These are phyloP conservation scores for Penicillium robsamsonii DNA, from an alignment of 495 filamentous ascomycete genomes.

Conservation along the genomic window DNA sequence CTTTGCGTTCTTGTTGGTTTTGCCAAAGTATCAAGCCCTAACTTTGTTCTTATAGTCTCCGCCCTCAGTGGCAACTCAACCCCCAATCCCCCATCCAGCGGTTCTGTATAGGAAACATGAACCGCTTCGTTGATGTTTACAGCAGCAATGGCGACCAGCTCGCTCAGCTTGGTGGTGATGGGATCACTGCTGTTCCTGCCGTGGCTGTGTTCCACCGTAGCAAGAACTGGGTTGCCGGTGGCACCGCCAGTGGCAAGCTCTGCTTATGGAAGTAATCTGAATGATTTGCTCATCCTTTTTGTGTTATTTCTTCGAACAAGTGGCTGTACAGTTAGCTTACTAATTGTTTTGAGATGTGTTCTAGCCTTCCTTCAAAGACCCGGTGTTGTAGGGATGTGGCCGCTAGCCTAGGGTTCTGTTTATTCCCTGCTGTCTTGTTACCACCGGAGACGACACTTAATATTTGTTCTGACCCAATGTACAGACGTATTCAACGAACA, in stretches of 20 bases:
- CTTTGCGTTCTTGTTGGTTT: background rate
- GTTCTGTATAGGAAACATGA: constrained; percentile 96
- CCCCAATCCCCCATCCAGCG: constrained; percentile 76
- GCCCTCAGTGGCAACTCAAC: constrained; percentile 85
- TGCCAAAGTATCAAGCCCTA: background rate
- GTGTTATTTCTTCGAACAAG: background rate
- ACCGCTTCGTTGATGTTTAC: constrained; percentile 92
- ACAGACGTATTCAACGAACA: background rate
- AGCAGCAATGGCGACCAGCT: constrained; percentile 77
- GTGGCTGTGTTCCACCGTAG: constrained; percentile 87
- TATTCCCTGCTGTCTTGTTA: background rate
- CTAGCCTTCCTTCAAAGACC: background rate
- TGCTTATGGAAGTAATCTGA: constrained; percentile 77
- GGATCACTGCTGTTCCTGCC: constrained; percentile 90
- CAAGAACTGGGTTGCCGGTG: constrained; percentile 87
- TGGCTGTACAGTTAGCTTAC: background rate
- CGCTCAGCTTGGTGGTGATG: constrained; percentile 82
- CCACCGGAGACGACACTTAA: background rate
- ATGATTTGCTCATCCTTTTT: background rate
- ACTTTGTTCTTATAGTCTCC: constrained; percentile 59
- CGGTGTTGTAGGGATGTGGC: background rate
- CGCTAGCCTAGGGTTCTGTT: background rate
- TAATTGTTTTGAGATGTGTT: background rate
- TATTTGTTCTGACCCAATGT: background rate
- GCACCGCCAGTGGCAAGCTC: constrained; percentile 89